Conservation (phyloP, 768 basidiomycete species). For the Auricularia cornea region DNA sequence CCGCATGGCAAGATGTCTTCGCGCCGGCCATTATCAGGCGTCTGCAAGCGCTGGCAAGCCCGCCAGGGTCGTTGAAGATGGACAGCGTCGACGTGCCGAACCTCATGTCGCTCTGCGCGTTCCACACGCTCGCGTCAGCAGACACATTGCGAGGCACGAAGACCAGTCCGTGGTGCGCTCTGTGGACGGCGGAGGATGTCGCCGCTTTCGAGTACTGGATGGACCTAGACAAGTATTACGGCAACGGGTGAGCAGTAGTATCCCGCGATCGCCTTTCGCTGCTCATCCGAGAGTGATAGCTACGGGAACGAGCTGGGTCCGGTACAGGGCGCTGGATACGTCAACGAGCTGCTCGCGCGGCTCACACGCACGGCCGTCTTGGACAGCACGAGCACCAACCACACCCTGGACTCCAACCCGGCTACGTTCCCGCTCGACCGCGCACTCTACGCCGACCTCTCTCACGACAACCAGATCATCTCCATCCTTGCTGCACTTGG, state of each 20-base stretch:
- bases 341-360: constrained; percentile 83
- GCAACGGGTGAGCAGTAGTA: constrained; percentile 46
- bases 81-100: constrained; percentile 42
- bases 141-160: neutral
- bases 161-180: constrained; percentile 57
- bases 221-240: constrained; percentile 74
- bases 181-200: constrained; percentile 64
- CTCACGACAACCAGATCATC: constrained; percentile 76
- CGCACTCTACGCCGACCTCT: constrained; percentile 68
- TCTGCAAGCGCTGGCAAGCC: constrained; percentile 40
- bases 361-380: constrained; percentile 53
- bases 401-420: constrained; percentile 54
- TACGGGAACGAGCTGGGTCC: constrained; percentile 62
- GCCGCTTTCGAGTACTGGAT: constrained; percentile 56
- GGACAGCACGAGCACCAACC: constrained; percentile 68
- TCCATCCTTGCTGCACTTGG: constrained; percentile 62
- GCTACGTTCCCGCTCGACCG: constrained; percentile 64
- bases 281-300: constrained; percentile 23
- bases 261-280: neutral
- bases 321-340: constrained; percentile 78
- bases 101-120: constrained; percentile 70
- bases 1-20: constrained; percentile 49
- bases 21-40: constrained; percentile 47
- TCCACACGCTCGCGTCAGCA: constrained; percentile 52
- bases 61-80: constrained; percentile 55